Evolutionary conservation across 768 basidiomycete species (phyloP).

Genomic region (Mycena chlorophos): DNA sequence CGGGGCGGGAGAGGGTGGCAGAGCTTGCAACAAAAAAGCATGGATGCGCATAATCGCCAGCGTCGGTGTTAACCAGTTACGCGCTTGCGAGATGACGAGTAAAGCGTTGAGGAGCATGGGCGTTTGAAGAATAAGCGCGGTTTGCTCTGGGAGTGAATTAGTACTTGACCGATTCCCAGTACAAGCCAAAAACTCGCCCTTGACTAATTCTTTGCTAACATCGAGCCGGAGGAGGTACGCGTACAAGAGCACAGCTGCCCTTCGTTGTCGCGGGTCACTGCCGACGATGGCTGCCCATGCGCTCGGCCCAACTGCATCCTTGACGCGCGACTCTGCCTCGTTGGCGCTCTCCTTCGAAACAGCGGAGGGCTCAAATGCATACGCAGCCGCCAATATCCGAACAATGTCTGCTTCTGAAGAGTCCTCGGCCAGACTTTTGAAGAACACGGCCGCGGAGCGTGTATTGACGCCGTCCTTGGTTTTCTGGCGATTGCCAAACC

Average conservation of each 20-base stretch:
- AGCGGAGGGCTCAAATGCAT: conserved; percentile 52
- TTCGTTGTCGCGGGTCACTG: conserved; percentile 42
- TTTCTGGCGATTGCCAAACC: conserved; percentile 87
- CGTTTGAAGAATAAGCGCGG: conserved; percentile 64
- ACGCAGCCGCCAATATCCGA: conserved; percentile 65
- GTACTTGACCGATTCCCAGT: neutral
- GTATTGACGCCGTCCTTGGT: conserved; percentile 92
- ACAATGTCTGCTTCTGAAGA: conserved; percentile 73
- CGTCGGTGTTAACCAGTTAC: conserved; percentile 86
- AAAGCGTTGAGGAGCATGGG: conserved; percentile 78
- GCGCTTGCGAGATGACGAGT: conserved; percentile 77
- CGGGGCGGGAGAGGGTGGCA: conserved; percentile 55
- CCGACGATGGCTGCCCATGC: conserved; percentile 51
- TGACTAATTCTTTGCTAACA: conserved; percentile 51
- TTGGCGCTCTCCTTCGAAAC: conserved; percentile 31
- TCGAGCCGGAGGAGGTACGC: conserved; percentile 79
- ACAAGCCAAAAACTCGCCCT: conserved; percentile 52
- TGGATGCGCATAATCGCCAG: conserved; percentile 80
- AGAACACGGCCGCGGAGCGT: conserved; percentile 81
- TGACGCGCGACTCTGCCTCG: conserved; percentile 53
- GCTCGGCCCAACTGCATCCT: conserved; percentile 46
- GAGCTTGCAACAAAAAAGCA: conserved; percentile 80
- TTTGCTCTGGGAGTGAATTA: conserved; percentile 58
- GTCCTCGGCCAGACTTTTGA: conserved; percentile 82
- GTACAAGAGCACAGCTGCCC: conserved; percentile 75